Base-by-base conservation (phyloP, 2,329 filamentous ascomycete genomes). In the Penicillium sp. region DNA sequence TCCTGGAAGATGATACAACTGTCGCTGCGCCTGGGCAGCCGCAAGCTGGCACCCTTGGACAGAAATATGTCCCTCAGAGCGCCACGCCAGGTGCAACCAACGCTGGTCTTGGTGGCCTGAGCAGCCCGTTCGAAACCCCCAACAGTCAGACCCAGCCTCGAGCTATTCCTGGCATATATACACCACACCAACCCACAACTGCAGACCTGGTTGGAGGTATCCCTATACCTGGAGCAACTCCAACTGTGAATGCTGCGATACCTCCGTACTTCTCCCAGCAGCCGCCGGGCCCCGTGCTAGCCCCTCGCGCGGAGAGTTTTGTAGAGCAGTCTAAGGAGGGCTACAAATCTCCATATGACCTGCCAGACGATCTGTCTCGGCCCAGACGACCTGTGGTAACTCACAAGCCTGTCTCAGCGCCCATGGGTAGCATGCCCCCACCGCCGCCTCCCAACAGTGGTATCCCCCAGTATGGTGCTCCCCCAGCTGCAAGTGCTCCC, bases 331-430 rank as follows among this genome's bases (percentile, higher is more conserved):
- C 92, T 3, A 98, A 96, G 77, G 91, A 91, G 58, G 93, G 94
- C 7, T 99, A 99, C 74, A 85, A 89, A 52, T 98, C 94, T 22
- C 95, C 95, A 0, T 99, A 97, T 70, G 96, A 99, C 78, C 82
- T 99, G 22, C 95, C 95, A 4, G 91, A 95, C 78, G 94, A 97
- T 57, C 85, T 99, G 33, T 85, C 83, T 28, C 75, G 76, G 28
- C 78, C 89, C 70, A 83, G 87, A 75, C 89, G 90, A 80, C 82
- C 89, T 55, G 75, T 81, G 6, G 87, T 84, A 70, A 82, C 84
- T 69, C 85, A 86, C 60, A 85, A 85, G 56, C 77, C 84, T 46
- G 79, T 81, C 6, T 79, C 80, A 59, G 73, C 78, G 52, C 71
- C 78, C 38, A 78, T 82, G 37, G 76, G 78, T 28, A 74, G 70